Evolutionary conservation across 768 basidiomycete species (phyloP), one percentile per base, ranked within the genome.

Genomic region (Lentinula sp.): DNA sequence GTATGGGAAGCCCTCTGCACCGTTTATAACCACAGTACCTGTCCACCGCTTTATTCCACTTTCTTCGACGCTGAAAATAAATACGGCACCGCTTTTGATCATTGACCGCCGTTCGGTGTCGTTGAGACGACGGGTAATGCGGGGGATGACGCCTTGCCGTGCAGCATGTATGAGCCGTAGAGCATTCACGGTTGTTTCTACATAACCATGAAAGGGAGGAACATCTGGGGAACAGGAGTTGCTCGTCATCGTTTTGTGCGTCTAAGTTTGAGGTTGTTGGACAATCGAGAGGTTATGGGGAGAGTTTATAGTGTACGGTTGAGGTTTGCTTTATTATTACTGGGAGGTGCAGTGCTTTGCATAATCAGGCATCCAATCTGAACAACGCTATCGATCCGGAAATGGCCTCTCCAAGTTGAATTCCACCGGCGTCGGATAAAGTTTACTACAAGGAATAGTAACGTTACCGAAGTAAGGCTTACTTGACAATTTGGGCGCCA

Each of bases 21-120:
- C 32, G 33, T 57, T 49, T 49, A 43, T 60, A 45, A 66, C 65
- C 72, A 59, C 28, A 28, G 28, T 64, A 74, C 87, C 92, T 37
- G 92, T 95, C 88, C 91, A 92, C 15, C 91, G 80, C 71, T 90
- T 92, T 73, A 95, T 93, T 12, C 89, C 89, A 69, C 90, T 91
- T 70, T 92, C 90, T 66, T 91, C 87, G 68, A 93, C 91, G 69
- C 90, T 90, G 74, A 93, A 95, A 54, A 95, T 86, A 70, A 93
- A 95, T 15, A 93, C 85, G 52, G 91, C 89, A 9, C 83, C 83
- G 39, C 81, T 79, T 68, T 80, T 81, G 70, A 84, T 83, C 83
- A 84, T 89, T 54, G 71, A 80, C 69, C 75, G 74, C 36, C 87
- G 82, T 68, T 95, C 91, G n/a, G 85, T 78, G 68, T 93, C 91